phyloP scores from a whole-genome alignment of 768 basidiomycete genomes.

The Leucosporidium scottii region DNA sequence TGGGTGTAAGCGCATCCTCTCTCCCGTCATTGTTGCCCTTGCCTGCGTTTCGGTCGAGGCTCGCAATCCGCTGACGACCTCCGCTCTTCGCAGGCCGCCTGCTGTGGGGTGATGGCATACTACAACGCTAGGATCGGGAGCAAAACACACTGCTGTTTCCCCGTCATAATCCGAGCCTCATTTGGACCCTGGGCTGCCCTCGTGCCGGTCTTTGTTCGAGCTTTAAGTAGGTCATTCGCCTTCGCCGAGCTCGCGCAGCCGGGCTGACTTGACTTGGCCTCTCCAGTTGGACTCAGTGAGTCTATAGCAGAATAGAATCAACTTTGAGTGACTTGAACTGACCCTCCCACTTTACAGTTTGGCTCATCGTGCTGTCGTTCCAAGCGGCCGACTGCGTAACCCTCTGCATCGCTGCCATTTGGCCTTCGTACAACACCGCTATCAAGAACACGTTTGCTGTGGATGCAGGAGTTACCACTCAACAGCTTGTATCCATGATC shows the following conservation, averaged over 20 bases:
- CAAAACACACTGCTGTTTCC: slow-evolving; percentile 29
- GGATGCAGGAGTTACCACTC: slow-evolving; percentile 37
- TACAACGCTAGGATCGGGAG: no score
- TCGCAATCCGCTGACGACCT: no score
- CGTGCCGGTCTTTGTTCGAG: slow-evolving; percentile 37
- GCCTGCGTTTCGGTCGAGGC: no score
- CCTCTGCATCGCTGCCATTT: slow-evolving; percentile 40
- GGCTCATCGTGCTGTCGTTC: slow-evolving; percentile 16
- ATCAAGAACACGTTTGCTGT: slow-evolving; percentile 35
- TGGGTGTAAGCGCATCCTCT: no score
- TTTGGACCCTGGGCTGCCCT: slow-evolving; percentile 39
- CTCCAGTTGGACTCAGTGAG: slow-evolving; percentile 15
- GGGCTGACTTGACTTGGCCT: neutral
- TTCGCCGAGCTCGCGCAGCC: neutral
- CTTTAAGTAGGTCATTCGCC: slow-evolving; percentile 16
- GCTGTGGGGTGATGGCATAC: no score
- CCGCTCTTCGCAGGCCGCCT: no score
- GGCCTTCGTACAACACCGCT: slow-evolving; percentile 36
- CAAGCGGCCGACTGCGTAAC: slow-evolving; percentile 30
- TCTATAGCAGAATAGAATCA: no score
- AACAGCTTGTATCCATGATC: slow-evolving; percentile 39
- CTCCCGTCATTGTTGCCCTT: no score
- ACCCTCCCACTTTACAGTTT: slow-evolving; percentile 10
- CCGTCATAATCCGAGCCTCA: slow-evolving; percentile 34
- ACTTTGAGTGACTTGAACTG: no score